phyloP scores from a whole-genome alignment of 805 yeast genomes.

The Ogataea chonburiensis region DNA sequence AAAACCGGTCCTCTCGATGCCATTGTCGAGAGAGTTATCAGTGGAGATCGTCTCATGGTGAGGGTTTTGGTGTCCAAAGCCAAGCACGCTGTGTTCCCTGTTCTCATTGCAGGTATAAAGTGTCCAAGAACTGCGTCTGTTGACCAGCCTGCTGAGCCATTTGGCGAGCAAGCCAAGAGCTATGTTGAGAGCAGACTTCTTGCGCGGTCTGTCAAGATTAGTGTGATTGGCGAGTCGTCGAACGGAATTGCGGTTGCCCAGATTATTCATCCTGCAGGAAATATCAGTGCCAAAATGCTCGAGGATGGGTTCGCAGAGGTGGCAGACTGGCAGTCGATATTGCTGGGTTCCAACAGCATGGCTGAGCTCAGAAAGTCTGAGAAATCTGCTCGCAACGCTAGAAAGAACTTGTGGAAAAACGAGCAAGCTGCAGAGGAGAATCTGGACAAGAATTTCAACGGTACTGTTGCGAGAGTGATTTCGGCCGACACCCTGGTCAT shows the following conservation, averaged over 20 bases:
- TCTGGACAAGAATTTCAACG: conserved; percentile 52
- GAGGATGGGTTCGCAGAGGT: conserved; percentile 71
- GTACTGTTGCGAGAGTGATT: conserved; percentile 57
- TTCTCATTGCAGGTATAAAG: conserved; percentile 70
- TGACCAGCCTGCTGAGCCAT: conserved; percentile 49
- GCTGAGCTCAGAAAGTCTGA: conserved; percentile 61
- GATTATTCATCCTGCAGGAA: conserved; percentile 73
- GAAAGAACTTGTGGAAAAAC: conserved; percentile 56
- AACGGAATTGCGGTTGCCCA: conserved; percentile 60
- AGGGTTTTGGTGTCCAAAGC: conserved; percentile 49
- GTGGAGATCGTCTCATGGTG: conserved; percentile 75
- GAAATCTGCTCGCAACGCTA: conserved; percentile 53
- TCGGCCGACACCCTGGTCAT: conserved; percentile 67
- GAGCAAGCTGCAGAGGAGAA: conserved; percentile 30
- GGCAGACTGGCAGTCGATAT: conserved; percentile 74
- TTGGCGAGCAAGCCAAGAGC: conserved; percentile 62
- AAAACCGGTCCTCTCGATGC: conserved; percentile 45
- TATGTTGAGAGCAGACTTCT: conserved; percentile 65
- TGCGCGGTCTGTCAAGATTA: conserved; percentile 56
- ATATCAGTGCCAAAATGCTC: conserved; percentile 65
- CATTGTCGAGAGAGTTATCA: conserved; percentile 71
- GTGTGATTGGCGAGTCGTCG: conserved; percentile 59
- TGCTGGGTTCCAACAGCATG: conserved; percentile 68
- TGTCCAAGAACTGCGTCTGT: conserved; percentile 64
- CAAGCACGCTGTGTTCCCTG: conserved; percentile 57